These are phyloP conservation scores for Mycena sanguinolenta DNA, from an alignment of 768 basidiomycete genomes.

Conservation along the genomic window DNA sequence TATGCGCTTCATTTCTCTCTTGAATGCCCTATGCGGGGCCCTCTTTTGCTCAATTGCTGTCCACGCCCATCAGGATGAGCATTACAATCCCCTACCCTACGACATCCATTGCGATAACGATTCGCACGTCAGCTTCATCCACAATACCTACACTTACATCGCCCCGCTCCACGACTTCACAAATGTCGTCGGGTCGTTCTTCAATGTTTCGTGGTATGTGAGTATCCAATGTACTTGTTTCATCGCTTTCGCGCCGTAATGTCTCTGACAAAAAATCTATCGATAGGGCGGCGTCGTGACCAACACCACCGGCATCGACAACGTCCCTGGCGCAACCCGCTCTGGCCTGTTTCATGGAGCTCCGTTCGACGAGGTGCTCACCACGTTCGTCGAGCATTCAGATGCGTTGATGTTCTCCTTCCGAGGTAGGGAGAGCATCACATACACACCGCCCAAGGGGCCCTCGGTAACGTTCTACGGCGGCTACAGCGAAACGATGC, in stretches of 20 bases:
- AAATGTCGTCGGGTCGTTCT: constrained; percentile 9
- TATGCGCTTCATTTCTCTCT: too few relatives aligned
- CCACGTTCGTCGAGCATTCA: not conserved
- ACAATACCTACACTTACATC: constrained; percentile 32
- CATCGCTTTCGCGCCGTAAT: not conserved
- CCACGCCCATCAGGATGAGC: too few relatives aligned
- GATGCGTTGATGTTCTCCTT: constrained; percentile 5
- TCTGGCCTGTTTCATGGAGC: constrained; percentile 2
- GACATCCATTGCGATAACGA: constrained; percentile 18
- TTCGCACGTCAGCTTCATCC: constrained; percentile 7
- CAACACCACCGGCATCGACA: constrained; percentile 27
- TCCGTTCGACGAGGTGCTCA: constrained; percentile 24
- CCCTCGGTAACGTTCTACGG: not conserved
- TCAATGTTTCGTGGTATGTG: too few relatives aligned
- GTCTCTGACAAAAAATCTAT: not conserved
- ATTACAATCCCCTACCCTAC: too few relatives aligned
- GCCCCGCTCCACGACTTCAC: constrained; percentile 28
- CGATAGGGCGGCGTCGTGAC: constrained; percentile 15
- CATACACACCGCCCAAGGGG: not conserved
- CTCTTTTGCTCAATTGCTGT: too few relatives aligned
- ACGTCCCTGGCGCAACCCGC: too few relatives aligned
- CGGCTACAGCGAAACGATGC: constrained; percentile 29
- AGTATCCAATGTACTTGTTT: not conserved
- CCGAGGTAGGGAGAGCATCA: too few relatives aligned
- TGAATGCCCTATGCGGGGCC: too few relatives aligned